A percentile compares a stretch with the other conserved stretches of the same genome.
phyloP scores from a whole-genome alignment of 257 asterid species.

The Petrea volubilis region DNA sequence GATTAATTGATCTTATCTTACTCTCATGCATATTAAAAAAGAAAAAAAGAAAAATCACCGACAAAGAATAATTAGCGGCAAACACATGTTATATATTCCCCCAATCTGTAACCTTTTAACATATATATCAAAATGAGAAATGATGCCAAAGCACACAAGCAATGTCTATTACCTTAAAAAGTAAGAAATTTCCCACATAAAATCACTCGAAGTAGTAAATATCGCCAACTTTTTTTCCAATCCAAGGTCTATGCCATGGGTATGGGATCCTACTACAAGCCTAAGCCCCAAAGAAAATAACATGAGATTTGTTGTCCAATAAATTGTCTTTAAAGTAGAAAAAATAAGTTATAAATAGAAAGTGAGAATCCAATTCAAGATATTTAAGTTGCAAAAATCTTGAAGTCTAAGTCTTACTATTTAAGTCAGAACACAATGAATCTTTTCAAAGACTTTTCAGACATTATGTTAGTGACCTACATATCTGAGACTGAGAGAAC shows the following conservation, averaged over 20 bases:
- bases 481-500: conserved; percentile 26
- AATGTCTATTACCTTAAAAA: neutral
- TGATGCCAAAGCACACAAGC: neutral
- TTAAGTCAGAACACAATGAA: conserved; percentile 25
- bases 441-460: conserved; percentile 27
- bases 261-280: neutral
- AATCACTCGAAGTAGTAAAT: neutral
- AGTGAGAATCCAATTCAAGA: too few relatives aligned
- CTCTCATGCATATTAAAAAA: neutral
- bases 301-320: too few relatives aligned
- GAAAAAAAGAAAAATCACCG: neutral
- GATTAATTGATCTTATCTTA: neutral
- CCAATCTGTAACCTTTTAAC: neutral
- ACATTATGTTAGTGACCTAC: conserved; percentile 21
- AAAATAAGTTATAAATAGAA: too few relatives aligned
- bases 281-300: neutral
- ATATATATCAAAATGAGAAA: too few relatives aligned
- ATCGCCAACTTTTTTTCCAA: neutral
- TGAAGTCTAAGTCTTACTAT: neutral
- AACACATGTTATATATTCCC: conserved; percentile 7
- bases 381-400: too few relatives aligned
- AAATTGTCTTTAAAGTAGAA: too few relatives aligned
- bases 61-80: neutral
- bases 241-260: neutral
- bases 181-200: neutral